These are phyloP conservation scores for Acer negundo DNA, from an alignment of 345 rosid genomes.

Conservation along the genomic window DNA sequence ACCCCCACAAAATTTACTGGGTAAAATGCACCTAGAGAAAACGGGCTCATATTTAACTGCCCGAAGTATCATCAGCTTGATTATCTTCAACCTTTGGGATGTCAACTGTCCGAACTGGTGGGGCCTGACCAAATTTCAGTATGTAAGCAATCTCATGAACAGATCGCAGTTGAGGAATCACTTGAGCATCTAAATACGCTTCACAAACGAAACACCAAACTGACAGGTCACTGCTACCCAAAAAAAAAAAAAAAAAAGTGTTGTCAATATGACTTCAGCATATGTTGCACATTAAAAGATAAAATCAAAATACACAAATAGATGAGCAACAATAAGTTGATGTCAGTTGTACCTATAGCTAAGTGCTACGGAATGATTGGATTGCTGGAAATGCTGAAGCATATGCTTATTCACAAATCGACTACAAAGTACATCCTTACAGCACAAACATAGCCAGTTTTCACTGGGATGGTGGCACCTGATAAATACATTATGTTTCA, in stretches of 20 bases:
- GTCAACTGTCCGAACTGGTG: conserved; percentile 52
- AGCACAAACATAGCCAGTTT: conserved; percentile 85
- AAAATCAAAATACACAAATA: neutral
- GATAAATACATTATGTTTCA: neutral
- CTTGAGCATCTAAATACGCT: conserved; percentile 75
- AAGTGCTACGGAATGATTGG: conserved; percentile 65
- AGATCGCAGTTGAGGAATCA: conserved; percentile 59
- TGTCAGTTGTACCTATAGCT: conserved; percentile 59
- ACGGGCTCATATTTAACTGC: conserved; percentile 1
- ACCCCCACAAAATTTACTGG: neutral
- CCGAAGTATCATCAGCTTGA: conserved; percentile 10
- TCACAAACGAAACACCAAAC: conserved; percentile 90
- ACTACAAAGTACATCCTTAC: conserved; percentile 88
- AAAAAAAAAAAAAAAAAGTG: neutral
- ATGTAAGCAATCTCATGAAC: conserved; percentile 68
- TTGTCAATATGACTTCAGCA: neutral
- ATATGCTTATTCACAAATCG: conserved; percentile 90
- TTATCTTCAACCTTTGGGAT: conserved; percentile 3
- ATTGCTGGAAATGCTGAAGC: conserved; percentile 71
- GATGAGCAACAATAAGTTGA: no score
- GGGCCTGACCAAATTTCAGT: conserved; percentile 81
- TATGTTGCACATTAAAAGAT: neutral
- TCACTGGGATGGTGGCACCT: conserved; percentile 84
- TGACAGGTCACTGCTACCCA: conserved; percentile 66
- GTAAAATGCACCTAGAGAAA: neutral